Evolutionary conservation across 2,329 filamentous ascomycete genomes (phyloP), one percentile per base, ranked within the genome.

Genomic region (Neoarthrinium moseri): DNA sequence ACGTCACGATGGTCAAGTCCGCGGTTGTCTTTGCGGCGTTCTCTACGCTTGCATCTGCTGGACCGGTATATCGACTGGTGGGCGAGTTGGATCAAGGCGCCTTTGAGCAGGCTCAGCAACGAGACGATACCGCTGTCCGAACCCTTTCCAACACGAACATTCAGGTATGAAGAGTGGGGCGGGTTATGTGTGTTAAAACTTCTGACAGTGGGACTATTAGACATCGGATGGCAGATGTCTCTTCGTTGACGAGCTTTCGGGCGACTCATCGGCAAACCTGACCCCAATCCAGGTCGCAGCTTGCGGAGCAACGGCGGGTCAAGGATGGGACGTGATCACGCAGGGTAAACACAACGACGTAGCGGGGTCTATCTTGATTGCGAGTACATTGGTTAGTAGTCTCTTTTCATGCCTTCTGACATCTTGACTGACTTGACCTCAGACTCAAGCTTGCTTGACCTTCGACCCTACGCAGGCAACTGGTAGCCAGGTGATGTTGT

Each of bases 401-500:
- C 3, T 22, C 21, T 12, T 27, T 15, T 18, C 1, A 3, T 13
- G 17, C 18, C n/a, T 12, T 11, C 11, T 13, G 7, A 29, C 5
- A 40, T 29, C 10, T 3, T 26, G 8, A 12, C 8, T 30, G 15
- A 24, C 6, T 20, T 20, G 8, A 22, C 6, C 8, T 34, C 26
- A 70, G 64, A 82, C 78, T 1, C 72, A 80, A 57, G 78, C 78
- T 34, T 83, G 79, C 56, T 64, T 80, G 54, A 82, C 80, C 64
- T 79, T 80, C 49, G 78, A 83, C 52, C 69, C 72, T 5, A 69
- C 78, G 37, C 69, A 77, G 22, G 60, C 67, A 1, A 65, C 68
- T 3, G 77, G 75, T 10, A 73, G 75, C 54, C 77, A 79, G 52
- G 75, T 80, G 12, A 54, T 75, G 26, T 66, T 83, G 20, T 83